These are phyloP conservation scores for Marasmius sp. DNA, from an alignment of 1,284 basidiomycete species.

Conservation along the genomic window DNA sequence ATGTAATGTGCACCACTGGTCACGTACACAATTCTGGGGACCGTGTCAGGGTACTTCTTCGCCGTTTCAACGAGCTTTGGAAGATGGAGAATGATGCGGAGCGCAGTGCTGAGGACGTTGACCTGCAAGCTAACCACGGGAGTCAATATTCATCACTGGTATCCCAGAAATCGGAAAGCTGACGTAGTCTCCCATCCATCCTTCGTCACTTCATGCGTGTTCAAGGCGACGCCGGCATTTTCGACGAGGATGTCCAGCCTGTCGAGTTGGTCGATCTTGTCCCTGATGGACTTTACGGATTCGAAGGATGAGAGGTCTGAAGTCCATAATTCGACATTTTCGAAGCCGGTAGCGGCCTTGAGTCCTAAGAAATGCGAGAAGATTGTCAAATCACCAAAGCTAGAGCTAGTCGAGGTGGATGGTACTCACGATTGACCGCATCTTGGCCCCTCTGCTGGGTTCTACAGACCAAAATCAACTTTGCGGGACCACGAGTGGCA, in stretches of 20 bases:
- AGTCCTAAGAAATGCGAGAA: constrained; percentile 21
- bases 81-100: neutral
- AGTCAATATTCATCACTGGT: neutral
- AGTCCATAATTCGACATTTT: constrained; percentile 32
- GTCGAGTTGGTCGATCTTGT: constrained; percentile 30
- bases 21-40: constrained; percentile 10
- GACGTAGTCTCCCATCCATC: constrained; percentile 41
- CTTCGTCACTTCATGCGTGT: constrained; percentile 22
- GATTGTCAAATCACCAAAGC: neutral
- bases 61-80: neutral
- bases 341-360: constrained; percentile 28
- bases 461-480: constrained; percentile 28
- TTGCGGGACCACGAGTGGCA: constrained; percentile 28
- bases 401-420: neutral
- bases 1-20: constrained; percentile 36
- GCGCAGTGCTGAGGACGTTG: neutral
- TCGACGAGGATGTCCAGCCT: constrained; percentile 39
- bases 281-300: constrained; percentile 36
- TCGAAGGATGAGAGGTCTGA: constrained; percentile 36
- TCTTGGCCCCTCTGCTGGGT: constrained; percentile 21
- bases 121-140: neutral
- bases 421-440: constrained; percentile 20
- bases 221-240: constrained; percentile 33
- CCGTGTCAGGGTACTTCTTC: neutral
- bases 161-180: constrained; percentile 15